These are phyloP conservation scores for Fusarium sp. DNA, from an alignment of 2,329 filamentous ascomycete genomes.

Conservation along the genomic window DNA sequence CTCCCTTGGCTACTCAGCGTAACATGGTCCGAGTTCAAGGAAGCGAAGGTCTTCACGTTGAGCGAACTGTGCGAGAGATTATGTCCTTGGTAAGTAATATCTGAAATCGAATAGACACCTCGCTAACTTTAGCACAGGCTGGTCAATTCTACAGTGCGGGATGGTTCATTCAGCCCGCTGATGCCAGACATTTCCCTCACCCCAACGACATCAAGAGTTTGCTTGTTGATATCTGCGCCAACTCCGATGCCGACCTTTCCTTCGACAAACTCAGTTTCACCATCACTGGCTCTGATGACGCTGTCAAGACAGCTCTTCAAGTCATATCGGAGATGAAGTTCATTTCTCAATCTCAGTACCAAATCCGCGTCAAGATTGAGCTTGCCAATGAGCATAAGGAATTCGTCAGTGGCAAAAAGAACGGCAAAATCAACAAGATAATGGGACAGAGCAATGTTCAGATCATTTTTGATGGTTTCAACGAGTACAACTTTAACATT, in stretches of 20 bases:
- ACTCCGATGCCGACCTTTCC: constrained; percentile 92
- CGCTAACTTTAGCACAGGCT: constrained; percentile 65
- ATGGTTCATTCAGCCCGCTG: constrained; percentile 90
- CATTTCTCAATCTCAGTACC: constrained; percentile 86
- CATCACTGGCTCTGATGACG: constrained; percentile 94
- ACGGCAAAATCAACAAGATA: constrained; percentile 99
- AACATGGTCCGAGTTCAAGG: constrained; percentile 91
- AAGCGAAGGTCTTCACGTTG: constrained; percentile 91
- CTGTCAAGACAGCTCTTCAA: constrained; percentile 93
- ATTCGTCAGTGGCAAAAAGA: constrained; percentile 99
- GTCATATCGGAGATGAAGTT: constrained; percentile 94
- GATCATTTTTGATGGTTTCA: constrained; percentile 98
- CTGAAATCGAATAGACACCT: not conserved
- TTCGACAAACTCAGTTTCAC: constrained; percentile 96
- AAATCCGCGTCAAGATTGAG: constrained; percentile 98
- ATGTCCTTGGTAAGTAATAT: constrained; percentile 82
- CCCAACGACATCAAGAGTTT: constrained; percentile 86
- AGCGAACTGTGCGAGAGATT: constrained; percentile 93
- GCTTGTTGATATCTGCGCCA: constrained; percentile 94
- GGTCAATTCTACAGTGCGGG: constrained; percentile 98
- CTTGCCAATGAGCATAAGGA: constrained; percentile 99
- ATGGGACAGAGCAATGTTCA: constrained; percentile 99
- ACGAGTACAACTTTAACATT: constrained; percentile 99
- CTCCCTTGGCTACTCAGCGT: constrained; percentile 85
- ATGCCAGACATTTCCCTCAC: constrained; percentile 70